These are phyloP conservation scores for Syncephalastrum monosporum DNA, from an alignment of 371 early-diverging fungal species.

Conservation along the genomic window DNA sequence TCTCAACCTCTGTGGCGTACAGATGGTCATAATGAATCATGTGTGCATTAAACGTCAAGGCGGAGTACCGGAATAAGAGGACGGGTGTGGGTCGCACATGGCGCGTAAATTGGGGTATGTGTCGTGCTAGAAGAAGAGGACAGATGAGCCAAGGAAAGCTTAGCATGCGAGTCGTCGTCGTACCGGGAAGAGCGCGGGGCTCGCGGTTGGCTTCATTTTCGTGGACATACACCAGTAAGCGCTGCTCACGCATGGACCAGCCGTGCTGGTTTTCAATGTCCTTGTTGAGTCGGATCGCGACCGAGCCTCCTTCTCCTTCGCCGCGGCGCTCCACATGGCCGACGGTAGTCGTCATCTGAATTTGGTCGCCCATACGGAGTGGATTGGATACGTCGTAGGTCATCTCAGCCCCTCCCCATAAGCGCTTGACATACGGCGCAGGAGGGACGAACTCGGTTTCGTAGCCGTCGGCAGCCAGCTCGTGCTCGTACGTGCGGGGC, in stretches of 20 bases:
- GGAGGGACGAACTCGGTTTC: constrained; percentile 76
- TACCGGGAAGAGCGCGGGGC: not conserved
- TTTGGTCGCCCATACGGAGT: constrained; percentile 61
- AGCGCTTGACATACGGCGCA: constrained; percentile 68
- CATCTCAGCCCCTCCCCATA: constrained; percentile 86
- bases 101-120: constrained; percentile 52
- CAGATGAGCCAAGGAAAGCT: not conserved
- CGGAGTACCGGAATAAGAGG: constrained; percentile 80
- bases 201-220: no score
- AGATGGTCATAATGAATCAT: constrained; percentile 80
- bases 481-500: constrained; percentile 59
- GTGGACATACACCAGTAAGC: constrained; percentile 67
- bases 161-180: not conserved
- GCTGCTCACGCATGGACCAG: constrained; percentile 64
- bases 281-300: constrained; percentile 71
- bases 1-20: constrained; percentile 67
- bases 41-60: constrained; percentile 83
- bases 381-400: constrained; percentile 57
- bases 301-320: constrained; percentile 58
- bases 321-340: constrained; percentile 49
- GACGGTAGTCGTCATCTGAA: constrained; percentile 54
- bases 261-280: constrained; percentile 64
- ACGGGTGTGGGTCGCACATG: constrained; percentile 60
- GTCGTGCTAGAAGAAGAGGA: constrained; percentile 1
- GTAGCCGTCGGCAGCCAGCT: constrained; percentile 80